Evolutionary conservation across 1,284 basidiomycete species (phyloP), one percentile per base, ranked within the genome.

Genomic region (Ceratobasidium sp.): DNA sequence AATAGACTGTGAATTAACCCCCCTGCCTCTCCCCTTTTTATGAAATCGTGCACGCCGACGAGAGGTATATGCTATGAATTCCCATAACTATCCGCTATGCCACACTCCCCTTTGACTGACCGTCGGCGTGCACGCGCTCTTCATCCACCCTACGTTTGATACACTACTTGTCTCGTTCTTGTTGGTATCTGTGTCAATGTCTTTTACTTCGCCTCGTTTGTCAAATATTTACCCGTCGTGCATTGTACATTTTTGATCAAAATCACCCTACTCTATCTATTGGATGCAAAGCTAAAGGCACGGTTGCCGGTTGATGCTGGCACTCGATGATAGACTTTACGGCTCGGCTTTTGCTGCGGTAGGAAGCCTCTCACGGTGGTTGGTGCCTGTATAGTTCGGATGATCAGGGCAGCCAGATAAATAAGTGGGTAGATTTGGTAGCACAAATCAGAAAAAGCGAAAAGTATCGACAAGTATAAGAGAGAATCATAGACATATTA

Each of bases 31-130:
- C 29, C 46, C 56, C 49, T 65, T 54, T 40, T 65, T 46, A 51
- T 73, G 59, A 54, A 74, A 64, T 46, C 49, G 61, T 74, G 71
- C 71, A 65, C 71, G 71, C 71, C 49, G 71, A 25, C 61, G 61
- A 61, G 68, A 49, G 61, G 71, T 51, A 22, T 43, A 52, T 44
- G 46, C 51, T 46, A 61, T 52, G 49, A 66, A 22, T 62, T 11
- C 61, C 40, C 32, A 34, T 44, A 44, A 40, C 37, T 25, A 29
- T 62, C 17, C 44, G 61, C 22, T 73, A 11, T 62, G 8, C n/a
- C 13, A 25, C 34, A 17, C 51, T n/a, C 49, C 69, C 25, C 19
- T 73, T 61, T 49, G 32, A 37, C 29, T 37, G 19, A 32, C 46
- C 32, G 57, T 46, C 44, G 69, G 69, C 57, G 69, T 73, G 69